Evolutionary conservation across 352 stramenopile species (phyloP).

Genomic region (Chrysophaeum taylorii): DNA sequence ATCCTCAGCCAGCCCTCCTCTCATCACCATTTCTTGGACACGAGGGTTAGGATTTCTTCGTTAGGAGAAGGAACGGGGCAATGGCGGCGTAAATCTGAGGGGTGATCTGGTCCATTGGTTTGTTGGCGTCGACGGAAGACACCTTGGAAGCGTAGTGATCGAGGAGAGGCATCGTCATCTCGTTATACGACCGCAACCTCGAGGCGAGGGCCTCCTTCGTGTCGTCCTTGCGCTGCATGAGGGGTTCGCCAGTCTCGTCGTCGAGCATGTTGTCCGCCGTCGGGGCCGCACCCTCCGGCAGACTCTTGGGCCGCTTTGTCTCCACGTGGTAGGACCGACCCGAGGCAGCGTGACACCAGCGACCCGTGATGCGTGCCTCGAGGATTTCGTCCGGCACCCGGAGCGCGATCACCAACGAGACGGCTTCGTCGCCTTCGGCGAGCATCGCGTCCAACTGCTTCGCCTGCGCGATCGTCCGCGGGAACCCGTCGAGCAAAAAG

Average conservation of each 20-base stretch:
- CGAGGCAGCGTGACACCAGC: slow-evolving; percentile 65
- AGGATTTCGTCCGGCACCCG: slow-evolving; percentile 72
- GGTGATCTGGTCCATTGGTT: slow-evolving; percentile 63
- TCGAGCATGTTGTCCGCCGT: slow-evolving; percentile 43
- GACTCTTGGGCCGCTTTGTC: slow-evolving; percentile 77
- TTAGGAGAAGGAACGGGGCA: too few species aligned
- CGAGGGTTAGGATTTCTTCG: too few species aligned
- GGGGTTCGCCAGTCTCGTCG: slow-evolving; percentile 71
- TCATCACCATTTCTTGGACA: too few species aligned
- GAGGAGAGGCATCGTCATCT: slow-evolving; percentile 81
- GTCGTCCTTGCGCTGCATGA: slow-evolving; percentile 84
- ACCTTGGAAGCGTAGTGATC: slow-evolving; percentile 48
- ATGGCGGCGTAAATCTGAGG: slow-evolving; percentile 47
- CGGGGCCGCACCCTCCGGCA: slow-evolving; percentile 3
- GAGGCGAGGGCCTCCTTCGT: slow-evolving; percentile 68
- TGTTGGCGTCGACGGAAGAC: slow-evolving; percentile 64
- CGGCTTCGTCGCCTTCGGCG: slow-evolving; percentile 66
- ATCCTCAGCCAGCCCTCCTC: too few species aligned
- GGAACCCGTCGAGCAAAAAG: slow-evolving; percentile 90
- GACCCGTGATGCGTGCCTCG: slow-evolving; percentile 73
- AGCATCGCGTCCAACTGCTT: slow-evolving; percentile 78
- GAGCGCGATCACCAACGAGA: slow-evolving; percentile 54
- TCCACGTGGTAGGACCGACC: slow-evolving; percentile 81
- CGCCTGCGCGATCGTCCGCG: slow-evolving; percentile 81
- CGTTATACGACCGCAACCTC: slow-evolving; percentile 72